A percentile compares a stretch with the other conserved stretches of the same genome.
These are phyloP conservation scores for Aspergillus latus DNA, from an alignment of 2,329 filamentous ascomycete species.

Conservation along the genomic window DNA sequence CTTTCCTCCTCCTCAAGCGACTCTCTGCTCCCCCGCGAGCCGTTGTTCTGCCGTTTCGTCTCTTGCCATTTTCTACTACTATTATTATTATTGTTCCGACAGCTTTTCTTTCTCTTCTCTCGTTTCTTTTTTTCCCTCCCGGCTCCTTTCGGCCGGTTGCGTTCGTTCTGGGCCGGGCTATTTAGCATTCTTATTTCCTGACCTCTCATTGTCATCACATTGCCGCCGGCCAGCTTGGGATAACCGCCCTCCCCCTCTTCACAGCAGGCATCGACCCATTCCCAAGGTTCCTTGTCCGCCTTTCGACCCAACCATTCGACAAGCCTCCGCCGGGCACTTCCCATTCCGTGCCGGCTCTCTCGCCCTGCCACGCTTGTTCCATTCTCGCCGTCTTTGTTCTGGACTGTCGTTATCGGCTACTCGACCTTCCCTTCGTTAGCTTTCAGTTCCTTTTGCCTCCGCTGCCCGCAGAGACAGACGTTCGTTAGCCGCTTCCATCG, in stretches of 20 bases:
- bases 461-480: constrained; percentile 3
- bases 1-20: constrained; percentile 8
- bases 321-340: constrained; percentile 10
- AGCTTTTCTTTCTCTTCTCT: constrained; percentile 20
- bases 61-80: constrained; percentile 1
- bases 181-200: constrained; percentile 20
- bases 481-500: constrained; percentile 21
- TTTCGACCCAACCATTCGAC: constrained; percentile 17
- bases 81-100: too few relatives aligned
- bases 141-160: constrained; percentile 25
- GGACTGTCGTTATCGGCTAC: constrained; percentile 8
- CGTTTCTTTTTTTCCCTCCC: constrained; percentile 23
- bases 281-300: constrained; percentile 11
- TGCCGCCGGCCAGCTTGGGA: constrained; percentile 27
- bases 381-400: constrained; percentile 2
- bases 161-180: constrained; percentile 22
- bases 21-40: constrained; percentile 5
- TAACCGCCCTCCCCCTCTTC: constrained; percentile 23
- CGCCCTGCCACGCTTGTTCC: constrained; percentile 7
- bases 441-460: constrained; percentile 10
- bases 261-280: constrained; percentile 21
- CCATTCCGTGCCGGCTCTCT: constrained; percentile 15
- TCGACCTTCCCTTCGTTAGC: constrained; percentile 9
- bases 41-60: constrained; percentile 12
- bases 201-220: constrained; percentile 26